Evolutionary conservation across 2,329 filamentous ascomycete species (phyloP), one percentile per base, ranked within the genome.

Genomic region (Neonectria punicea): DNA sequence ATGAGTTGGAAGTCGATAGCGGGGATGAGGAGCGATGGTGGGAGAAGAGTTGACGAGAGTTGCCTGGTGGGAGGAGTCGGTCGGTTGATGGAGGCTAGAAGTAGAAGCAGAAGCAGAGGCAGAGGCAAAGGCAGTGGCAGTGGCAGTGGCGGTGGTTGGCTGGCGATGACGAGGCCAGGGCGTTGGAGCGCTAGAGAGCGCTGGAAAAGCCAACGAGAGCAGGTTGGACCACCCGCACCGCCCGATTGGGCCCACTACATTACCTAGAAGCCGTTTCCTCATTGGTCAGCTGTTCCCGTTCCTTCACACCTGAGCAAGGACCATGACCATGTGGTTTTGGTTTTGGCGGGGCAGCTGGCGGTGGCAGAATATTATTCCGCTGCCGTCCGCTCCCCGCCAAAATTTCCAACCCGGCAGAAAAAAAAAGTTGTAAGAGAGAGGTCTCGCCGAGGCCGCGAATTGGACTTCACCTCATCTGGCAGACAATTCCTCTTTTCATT

Each of bases 341-440:
- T 53, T 13, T 61, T 64, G 67, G 61, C 54, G 61, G 67, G 34
- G 61, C 50, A 64, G 46, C 62, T 34, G 5, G 51, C 72, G 68
- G 58, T 9, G 14, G 30, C 9, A 30, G 41, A 65, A 59, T 53
- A 22, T 70, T 65, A 20, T 58, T 50, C 70, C 70, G 61, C 16
- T 14, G 11, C 65, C 68, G 69, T 28, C 25, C 9, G 53, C 58
- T 70, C 70, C 74, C 76, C 77, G 77, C 77, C 75, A 77, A 78
- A 77, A 76, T 74, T 76, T 75, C 70, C 56, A 63, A 53, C 39
- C 61, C n/a, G 59, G 64, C 69, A 70, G 64, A 70, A 76, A 77
- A 75, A 75, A 75, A 75, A 74, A 74, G 69, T 68, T 60, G 41
- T 46, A 60, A 65, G 46, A 61, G 60, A 69, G 60, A 69, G 66